These are phyloP conservation scores for Clausena lansium DNA, from an alignment of 345 rosid genomes.

Conservation along the genomic window DNA sequence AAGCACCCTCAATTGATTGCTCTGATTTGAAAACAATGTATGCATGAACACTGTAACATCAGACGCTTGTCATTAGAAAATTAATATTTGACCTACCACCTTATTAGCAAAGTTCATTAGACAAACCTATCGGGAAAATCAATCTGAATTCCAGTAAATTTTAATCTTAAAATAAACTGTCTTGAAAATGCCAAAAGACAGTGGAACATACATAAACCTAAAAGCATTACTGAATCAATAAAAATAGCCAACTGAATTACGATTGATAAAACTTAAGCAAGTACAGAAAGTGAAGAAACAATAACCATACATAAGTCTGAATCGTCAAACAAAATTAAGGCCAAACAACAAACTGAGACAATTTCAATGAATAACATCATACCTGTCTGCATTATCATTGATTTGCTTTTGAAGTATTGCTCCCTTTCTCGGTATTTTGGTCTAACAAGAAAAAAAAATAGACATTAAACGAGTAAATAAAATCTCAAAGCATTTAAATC, in stretches of 20 bases:
- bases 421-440: slow-evolving; percentile 83
- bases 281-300: background rate
- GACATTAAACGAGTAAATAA: slow-evolving; percentile 7
- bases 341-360: background rate
- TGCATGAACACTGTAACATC: slow-evolving; percentile 77
- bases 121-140: background rate
- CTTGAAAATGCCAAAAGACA: background rate
- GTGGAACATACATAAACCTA: background rate
- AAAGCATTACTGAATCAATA: background rate
- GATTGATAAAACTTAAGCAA: background rate
- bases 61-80: slow-evolving; percentile 9
- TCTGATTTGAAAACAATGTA: slow-evolving; percentile 83
- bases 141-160: background rate
- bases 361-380: background rate
- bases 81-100: background rate
- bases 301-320: background rate
- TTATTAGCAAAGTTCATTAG: background rate
- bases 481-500: background rate
- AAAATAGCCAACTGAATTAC: background rate
- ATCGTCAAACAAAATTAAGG: background rate
- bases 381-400: slow-evolving; percentile 85
- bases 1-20: slow-evolving; percentile 77
- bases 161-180: background rate
- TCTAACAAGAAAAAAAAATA: slow-evolving; percentile 34
- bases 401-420: slow-evolving; percentile 69